Percentiles rank a stretch among this genome's conserved stretches.
Evolutionary conservation across 2,329 filamentous ascomycete species (phyloP).

Genomic region (Monascus ruber): DNA sequence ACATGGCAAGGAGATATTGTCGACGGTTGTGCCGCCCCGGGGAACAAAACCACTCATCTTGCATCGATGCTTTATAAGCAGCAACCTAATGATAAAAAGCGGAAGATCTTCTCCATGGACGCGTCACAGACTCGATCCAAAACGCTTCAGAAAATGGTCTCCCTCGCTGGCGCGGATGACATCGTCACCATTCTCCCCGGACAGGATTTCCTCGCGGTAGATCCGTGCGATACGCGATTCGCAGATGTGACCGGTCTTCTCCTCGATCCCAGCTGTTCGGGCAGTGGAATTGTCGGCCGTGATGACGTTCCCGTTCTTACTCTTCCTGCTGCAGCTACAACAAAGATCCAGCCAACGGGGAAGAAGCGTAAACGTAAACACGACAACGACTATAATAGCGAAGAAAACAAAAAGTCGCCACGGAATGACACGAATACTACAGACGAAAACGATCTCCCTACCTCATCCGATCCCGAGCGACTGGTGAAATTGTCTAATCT

Average conservation of each 20-base stretch:
- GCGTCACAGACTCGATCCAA: slow-evolving; percentile 46
- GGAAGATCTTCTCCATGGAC: slow-evolving; percentile 42
- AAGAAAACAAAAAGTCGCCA: slow-evolving; percentile 1
- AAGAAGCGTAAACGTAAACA: slow-evolving; percentile 36
- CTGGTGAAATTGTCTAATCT: slow-evolving; percentile 66
- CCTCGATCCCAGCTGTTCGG: slow-evolving; percentile 89
- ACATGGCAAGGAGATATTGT: slow-evolving; percentile 55
- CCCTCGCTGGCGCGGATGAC: slow-evolving; percentile 57
- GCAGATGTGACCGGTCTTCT: slow-evolving; percentile 66
- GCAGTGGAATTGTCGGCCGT: slow-evolving; percentile 83
- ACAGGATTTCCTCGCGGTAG: slow-evolving; percentile 70
- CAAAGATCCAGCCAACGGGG: slow-evolving; percentile 6
- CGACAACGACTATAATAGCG: slow-evolving; percentile 7
- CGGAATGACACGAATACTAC: slow-evolving; percentile 10
- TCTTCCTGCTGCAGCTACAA: slow-evolving; percentile 36
- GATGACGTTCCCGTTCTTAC: slow-evolving; percentile 64
- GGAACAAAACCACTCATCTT: slow-evolving; percentile 93
- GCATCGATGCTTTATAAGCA: slow-evolving; percentile 6
- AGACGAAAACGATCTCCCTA: slow-evolving; percentile 26
- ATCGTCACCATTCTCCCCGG: slow-evolving; percentile 58
- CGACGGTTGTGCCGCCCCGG: slow-evolving; percentile 90
- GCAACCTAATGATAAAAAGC: slow-evolving; percentile 9
- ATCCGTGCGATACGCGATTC: slow-evolving; percentile 53
- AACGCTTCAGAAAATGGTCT: slow-evolving; percentile 76
- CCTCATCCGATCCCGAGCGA: slow-evolving; percentile 42